Evolutionary conservation across 129 eudicot genomes (phyloP), one percentile per base, ranked within the genome.

Genomic region (Centaurea solstitialis): DNA sequence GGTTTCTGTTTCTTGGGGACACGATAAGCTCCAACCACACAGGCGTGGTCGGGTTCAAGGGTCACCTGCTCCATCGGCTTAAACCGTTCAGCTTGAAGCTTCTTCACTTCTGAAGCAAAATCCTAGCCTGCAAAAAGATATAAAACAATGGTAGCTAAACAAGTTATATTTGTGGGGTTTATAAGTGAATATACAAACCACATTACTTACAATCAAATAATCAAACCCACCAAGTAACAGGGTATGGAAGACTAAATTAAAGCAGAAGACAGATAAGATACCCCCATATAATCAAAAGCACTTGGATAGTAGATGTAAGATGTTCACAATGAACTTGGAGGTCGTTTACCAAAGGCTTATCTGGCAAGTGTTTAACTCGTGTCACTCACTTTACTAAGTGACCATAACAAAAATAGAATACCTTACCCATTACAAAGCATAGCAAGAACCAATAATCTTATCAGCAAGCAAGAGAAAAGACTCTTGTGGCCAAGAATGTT

Each of bases 61-160:
- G 96, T 90, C 12, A 92, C 94, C 80, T 92, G 97, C 75, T 94
- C 97, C 47, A 80, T 74, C 0, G 93, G 97, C 82, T 90, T 92
- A 72, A 92, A 90, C 80, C 86, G 97, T 47, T 94, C 98, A 0
- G 87, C 92, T 39, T 90, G 91, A 10, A 94, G 86, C 78, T 92
- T 94, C 74, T 94, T 92, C 57, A 92, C 92, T 85, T 90, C 96
- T 6, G 91, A 86, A n/a, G 97, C 98, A 86, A 68, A 77, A 94
- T 92, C 75, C 97, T 94, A 38, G 97, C 98, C 97, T 94, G 96
- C 43, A 82, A 74, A 80, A 10, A 30, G 26, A 61, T 1, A 45
- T 41, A 33, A 18, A 53, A 17, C 17, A 66, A 72, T 23, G n/a
- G 70, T 39, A 9, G 30, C 12, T 18, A 65, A n/a, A 59, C 5